These are phyloP conservation scores for Solanum chiquidenum DNA, from an alignment of 257 asterid species.

Conservation along the genomic window DNA sequence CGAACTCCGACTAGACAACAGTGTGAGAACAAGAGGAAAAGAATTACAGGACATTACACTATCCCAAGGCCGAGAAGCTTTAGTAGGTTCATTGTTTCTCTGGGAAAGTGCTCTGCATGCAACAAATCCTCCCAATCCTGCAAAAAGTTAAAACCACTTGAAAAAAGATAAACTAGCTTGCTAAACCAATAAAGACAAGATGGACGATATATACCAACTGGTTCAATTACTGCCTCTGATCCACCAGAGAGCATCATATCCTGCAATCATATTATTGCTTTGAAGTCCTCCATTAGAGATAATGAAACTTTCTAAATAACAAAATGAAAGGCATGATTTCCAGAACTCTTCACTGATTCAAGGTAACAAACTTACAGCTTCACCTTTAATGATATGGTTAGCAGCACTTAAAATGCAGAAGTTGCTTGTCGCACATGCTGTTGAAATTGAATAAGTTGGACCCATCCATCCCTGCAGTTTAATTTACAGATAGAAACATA, in stretches of 20 bases:
- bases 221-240: constrained; percentile 48
- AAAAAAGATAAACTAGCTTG: not conserved
- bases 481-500: not conserved
- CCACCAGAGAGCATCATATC: constrained; percentile 70
- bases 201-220: constrained; percentile 15
- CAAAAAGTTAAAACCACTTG: not conserved
- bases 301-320: not conserved
- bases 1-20: not conserved
- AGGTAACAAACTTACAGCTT: constrained; percentile 24
- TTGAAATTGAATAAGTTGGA: constrained; percentile 59
- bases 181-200: not conserved
- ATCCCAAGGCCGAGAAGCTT: constrained; percentile 75
- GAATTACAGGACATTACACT: not conserved
- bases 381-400: constrained; percentile 58
- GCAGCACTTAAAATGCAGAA: constrained; percentile 65
- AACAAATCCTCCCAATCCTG: constrained; percentile 52
- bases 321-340: not conserved
- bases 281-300: not conserved
- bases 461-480: constrained; percentile 48
- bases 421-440: constrained; percentile 70
- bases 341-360: not conserved
- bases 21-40: not conserved
- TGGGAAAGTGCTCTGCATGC: constrained; percentile 70
- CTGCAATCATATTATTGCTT: not conserved
- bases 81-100: constrained; percentile 59